Evolutionary conservation across 2,329 filamentous ascomycete genomes (phyloP), one percentile per base, ranked within the genome.

Genomic region (Stenocarpella maydis): DNA sequence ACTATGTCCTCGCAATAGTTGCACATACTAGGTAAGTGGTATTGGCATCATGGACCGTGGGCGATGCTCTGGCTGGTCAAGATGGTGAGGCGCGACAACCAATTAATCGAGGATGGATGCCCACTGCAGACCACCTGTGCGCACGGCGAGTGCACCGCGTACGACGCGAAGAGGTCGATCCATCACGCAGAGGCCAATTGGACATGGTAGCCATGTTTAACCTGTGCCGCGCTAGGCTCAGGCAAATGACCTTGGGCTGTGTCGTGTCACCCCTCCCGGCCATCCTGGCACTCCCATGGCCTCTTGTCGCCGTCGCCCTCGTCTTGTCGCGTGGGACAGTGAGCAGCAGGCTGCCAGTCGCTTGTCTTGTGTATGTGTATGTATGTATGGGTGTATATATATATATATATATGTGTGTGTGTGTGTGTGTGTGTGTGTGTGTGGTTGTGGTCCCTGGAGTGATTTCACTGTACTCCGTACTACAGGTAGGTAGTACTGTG

Each of bases 221-320:
- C 14, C 58, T 45, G 50, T 65, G 67, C 63, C 70, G 70, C 70
- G 70, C 70, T 71, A 71, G 64, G 55, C 70, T 58, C 43, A 49
- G 26, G 45, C 47, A 69, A 69, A 61, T 66, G 54, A 60, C 26
- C 43, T 45, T 45, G 39, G 55, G n/a, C 26, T 28, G 34, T 55
- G 61, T 60, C 49, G 69, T 70, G 65, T 50, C 65, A 55, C 45
- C 69, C 69, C 64, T 41, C 49, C 31, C 37, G 26, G 9, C 54
- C 54, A 7, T 60, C 37, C 21, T 39, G 15, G 26, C 26, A 24
- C 17, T 31, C 49, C 49, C 31, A 31, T 54, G 52, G 52, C 52
- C 24, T 52, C 24, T 52, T 17, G 49, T n/a, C n/a, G n/a, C n/a
- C n/a, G n/a, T 31, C 28, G 37, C 21, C 37, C 37, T 58, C 41